phyloP scores from a whole-genome alignment of 495 filamentous ascomycete species.

The Parathielavia appendiculata region DNA sequence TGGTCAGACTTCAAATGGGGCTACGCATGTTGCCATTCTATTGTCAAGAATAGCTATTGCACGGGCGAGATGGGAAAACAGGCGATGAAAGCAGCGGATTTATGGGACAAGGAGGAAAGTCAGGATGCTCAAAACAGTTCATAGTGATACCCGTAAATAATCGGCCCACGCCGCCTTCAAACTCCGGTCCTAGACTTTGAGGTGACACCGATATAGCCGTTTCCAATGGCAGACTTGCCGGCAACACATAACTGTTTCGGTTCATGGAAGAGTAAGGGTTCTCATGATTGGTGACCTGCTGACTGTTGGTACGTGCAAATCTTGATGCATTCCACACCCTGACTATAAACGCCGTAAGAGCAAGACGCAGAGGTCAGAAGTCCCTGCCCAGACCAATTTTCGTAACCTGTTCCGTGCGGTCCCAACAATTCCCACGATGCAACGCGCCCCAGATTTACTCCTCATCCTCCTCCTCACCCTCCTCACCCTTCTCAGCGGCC shows the following conservation, averaged over 20 bases:
- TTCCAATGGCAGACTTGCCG: not conserved
- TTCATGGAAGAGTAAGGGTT: not conserved
- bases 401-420: slow-evolving; percentile 35
- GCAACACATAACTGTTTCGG: not conserved
- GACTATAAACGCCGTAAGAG: slow-evolving; percentile 33
- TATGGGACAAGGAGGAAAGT: slow-evolving; percentile 24
- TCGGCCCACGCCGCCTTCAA: not conserved
- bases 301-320: slow-evolving; percentile 21
- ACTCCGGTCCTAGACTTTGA: not conserved
- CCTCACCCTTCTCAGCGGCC: slow-evolving; percentile 87
- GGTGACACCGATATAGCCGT: not conserved
- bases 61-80: slow-evolving; percentile 79
- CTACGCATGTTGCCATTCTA: slow-evolving; percentile 93
- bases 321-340: slow-evolving; percentile 30
- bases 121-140: slow-evolving; percentile 1
- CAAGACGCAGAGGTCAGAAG: slow-evolving; percentile 30
- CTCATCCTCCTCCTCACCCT: slow-evolving; percentile 82
- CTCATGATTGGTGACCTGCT: slow-evolving; percentile 19
- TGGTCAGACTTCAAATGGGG: slow-evolving; percentile 95
- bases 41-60: slow-evolving; percentile 93
- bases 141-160: slow-evolving; percentile 30
- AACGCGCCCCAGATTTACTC: slow-evolving; percentile 50
- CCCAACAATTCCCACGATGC: slow-evolving; percentile 27
- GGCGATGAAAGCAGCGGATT: slow-evolving; percentile 38
- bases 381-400: slow-evolving; percentile 35